Percentiles rank a stretch among this genome's conserved stretches.
phyloP scores from a whole-genome alignment of 2,329 filamentous ascomycete genomes.

The Fusarium kyushuense region DNA sequence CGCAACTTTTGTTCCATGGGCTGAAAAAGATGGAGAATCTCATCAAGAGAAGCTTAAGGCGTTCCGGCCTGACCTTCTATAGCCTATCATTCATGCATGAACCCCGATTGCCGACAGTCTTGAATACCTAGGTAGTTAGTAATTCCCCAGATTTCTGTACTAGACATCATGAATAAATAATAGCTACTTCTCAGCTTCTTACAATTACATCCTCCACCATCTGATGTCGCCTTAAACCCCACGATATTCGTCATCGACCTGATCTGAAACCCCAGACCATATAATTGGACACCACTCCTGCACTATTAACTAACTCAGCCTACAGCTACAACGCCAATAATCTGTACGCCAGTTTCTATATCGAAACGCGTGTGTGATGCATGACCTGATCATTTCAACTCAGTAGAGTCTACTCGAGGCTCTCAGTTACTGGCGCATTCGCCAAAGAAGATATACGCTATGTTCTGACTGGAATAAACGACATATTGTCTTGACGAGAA shows the following conservation, averaged over 20 bases:
- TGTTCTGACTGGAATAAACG: background rate
- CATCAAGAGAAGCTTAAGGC: conserved; percentile 17
- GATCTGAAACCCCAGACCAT: conserved; percentile 31
- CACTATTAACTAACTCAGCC: background rate
- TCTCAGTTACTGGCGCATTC: background rate
- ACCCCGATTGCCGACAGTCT: conserved; percentile 37
- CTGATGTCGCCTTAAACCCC: conserved; percentile 45
- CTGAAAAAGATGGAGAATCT: conserved; percentile 31
- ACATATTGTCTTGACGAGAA: background rate
- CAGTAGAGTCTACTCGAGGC: background rate
- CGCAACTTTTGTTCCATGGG: conserved; percentile 26
- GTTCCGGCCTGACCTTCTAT: conserved; percentile 27
- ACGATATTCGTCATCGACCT: conserved; percentile 46
- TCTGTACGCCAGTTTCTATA: conserved; percentile 21
- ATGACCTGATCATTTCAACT: conserved; percentile 21
- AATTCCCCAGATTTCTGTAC: background rate
- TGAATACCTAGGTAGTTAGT: conserved; percentile 1
- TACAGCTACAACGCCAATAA: conserved; percentile 3
- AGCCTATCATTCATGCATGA: conserved; percentile 5
- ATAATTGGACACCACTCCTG: conserved; percentile 12
- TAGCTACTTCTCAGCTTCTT: background rate
- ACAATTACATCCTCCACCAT: background rate
- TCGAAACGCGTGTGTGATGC: conserved; percentile 13
- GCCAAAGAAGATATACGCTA: background rate
- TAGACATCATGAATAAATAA: conserved; percentile 18